A percentile compares a stretch with the other conserved stretches of the same genome.
Conservation (phyloP, 179 eudicot species). For the Vitellaria paradoxa region DNA sequence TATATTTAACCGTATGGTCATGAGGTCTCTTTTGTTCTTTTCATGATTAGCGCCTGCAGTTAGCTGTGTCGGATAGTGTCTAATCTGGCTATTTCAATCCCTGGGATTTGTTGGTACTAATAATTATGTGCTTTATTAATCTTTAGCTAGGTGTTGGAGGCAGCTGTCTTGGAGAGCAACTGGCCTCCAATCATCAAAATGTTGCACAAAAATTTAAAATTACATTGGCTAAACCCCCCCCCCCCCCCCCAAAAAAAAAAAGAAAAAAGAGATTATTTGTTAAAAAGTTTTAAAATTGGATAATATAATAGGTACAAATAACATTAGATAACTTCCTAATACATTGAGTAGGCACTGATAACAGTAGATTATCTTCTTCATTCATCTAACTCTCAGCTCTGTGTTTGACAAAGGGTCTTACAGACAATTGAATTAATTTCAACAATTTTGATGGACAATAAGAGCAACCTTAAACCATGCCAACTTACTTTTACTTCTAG, state of each 20-base stretch:
- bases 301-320: too few species aligned
- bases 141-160: constrained; percentile 1
- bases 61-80: background rate
- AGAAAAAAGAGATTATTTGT: background rate
- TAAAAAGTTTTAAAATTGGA: background rate
- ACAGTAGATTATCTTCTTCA: background rate
- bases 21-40: background rate
- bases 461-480: too few species aligned
- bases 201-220: background rate
- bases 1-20: background rate
- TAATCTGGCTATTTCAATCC: background rate
- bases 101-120: background rate
- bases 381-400: background rate
- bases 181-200: background rate
- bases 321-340: too few species aligned
- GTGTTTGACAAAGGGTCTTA: background rate
- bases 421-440: background rate
- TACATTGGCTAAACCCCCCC: background rate
- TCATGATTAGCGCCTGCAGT: background rate
- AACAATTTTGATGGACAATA: too few species aligned
- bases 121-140: background rate
- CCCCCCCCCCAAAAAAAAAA: too few species aligned
- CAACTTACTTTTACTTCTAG: too few species aligned
- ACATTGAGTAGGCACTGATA: background rate
- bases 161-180: constrained; percentile 20